phyloP scores from a whole-genome alignment of 169 alveolate species.

The Plasmodium inui region DNA sequence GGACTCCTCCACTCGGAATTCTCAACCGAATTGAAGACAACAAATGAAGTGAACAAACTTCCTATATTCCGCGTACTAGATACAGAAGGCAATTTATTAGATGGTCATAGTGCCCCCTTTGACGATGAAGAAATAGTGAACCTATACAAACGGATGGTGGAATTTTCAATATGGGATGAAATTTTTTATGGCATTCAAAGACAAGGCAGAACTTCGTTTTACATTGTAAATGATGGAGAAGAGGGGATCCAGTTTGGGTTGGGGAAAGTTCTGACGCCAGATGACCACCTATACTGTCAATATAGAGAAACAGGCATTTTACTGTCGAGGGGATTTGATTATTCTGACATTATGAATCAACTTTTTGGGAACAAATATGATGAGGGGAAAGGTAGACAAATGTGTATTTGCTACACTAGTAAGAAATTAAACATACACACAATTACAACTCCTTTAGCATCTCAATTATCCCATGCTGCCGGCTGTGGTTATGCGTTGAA shows the following conservation, averaged over 20 bases:
- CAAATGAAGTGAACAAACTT: constrained; percentile 80
- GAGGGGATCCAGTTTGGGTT: constrained; percentile 95
- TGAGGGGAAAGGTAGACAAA: constrained; percentile 96
- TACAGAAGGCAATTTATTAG: constrained; percentile 82
- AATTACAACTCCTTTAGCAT: constrained; percentile 95
- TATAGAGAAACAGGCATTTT: constrained; percentile 95
- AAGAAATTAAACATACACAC: constrained; percentile 90
- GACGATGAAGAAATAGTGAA: constrained; percentile 78
- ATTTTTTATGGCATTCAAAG: constrained; percentile 89
- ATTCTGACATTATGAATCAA: constrained; percentile 86
- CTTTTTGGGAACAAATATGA: constrained; percentile 88
- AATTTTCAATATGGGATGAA: constrained; percentile 87
- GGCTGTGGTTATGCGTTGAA: constrained; percentile 96
- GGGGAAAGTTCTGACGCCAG: constrained; percentile 90
- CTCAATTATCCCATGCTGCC: constrained; percentile 96
- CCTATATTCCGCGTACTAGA: constrained; percentile 85
- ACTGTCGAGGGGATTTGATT: constrained; percentile 92
- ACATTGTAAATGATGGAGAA: constrained; percentile 96
- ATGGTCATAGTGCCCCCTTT: constrained; percentile 80
- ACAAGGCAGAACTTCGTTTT: constrained; percentile 94
- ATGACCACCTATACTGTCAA: constrained; percentile 93
- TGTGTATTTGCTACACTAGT: constrained; percentile 96
- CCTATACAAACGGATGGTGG: constrained; percentile 82
- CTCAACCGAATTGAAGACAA: constrained; percentile 80
- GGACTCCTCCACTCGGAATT: constrained; percentile 85